Conservation (phyloP, 495 filamentous ascomycete genomes). For the Aspergillus conjunctus region DNA sequence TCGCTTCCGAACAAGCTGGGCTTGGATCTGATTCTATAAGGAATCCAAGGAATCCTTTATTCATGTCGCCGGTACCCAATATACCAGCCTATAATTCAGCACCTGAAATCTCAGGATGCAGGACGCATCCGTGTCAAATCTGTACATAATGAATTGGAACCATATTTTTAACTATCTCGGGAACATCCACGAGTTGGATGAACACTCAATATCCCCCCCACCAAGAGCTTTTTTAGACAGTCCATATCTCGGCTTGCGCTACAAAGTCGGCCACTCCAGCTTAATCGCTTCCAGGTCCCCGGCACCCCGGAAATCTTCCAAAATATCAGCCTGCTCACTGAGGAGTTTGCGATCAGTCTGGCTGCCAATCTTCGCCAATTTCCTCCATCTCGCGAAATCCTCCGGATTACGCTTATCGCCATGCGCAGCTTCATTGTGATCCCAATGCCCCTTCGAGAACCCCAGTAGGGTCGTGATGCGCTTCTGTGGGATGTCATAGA, state of each 20-base stretch:
- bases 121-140: background rate
- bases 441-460: constrained; percentile 45
- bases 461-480: constrained; percentile 39
- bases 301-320: constrained; percentile 39
- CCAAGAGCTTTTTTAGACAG: too few species aligned
- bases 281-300: constrained; percentile 38
- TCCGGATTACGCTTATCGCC: constrained; percentile 41
- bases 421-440: constrained; percentile 35
- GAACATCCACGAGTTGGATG: background rate
- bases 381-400: constrained; percentile 39
- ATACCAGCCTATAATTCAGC: background rate
- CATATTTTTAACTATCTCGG: background rate
- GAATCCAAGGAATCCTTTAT: too few species aligned
- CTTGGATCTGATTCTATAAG: too few species aligned
- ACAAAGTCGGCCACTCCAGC: constrained; percentile 37
- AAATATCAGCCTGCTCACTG: constrained; percentile 43
- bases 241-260: constrained; percentile 4
- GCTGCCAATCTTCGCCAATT: constrained; percentile 34
- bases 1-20: too few species aligned
- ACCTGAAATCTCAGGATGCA: background rate
- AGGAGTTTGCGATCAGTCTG: constrained; percentile 40
- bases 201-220: background rate
- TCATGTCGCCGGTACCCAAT: background rate
- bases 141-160: background rate
- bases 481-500: constrained; percentile 38